Base-by-base conservation (phyloP, 371 early-diverging fungal genomes). In the Mortierella sp. region DNA sequence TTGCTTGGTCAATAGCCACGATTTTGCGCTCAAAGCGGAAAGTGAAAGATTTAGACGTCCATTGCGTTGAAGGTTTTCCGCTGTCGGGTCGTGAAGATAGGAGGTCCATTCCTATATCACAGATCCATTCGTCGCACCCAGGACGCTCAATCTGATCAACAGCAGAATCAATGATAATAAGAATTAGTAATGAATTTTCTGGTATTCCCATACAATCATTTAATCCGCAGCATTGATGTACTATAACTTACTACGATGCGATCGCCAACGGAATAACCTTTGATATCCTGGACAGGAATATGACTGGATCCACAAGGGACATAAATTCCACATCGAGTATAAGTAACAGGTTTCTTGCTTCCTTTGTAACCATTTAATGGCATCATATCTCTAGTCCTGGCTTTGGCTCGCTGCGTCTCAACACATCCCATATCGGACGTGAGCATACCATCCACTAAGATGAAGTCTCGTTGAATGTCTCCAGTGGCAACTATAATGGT, bases 21-120 rank as follows among this genome's bases (percentile, higher is more conserved):
- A 81, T 76, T 54, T 54, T 68, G 43, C 81, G 71, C 45, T 81
- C 81, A 42, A 72, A 81, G 2, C 76, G 76, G 47, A 75, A 81
- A 4, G 76, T 75, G 31, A 59, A 81, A 5, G 68, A 53, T 53
- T 72, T 68, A 0, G 68, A 64, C 15, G 68, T 71, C 81, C 81
- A 81, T 12, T 49, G 76, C 1, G 68, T 73, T 29, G 81, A 81
- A 1, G 70, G 61, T 1, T 28, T 28, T 1, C 4, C 13, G 37
- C 26, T 63, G 23, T 40, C 69, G 13, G 79, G 79, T 19, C 79
- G 34, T 1, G 74, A 64, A 12, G 79, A 74, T 15, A 79, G 55
- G 1, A 55, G 34, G 54, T 76, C 63, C 81, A 81, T 81, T 29
- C 81, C 76, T 22, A 81, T 60, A 31, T 75, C 76, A 8, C 28